Evolutionary conservation across 768 basidiomycete species (phyloP), one percentile per base, ranked within the genome.

Genomic region (Rossbeevera mucosa): DNA sequence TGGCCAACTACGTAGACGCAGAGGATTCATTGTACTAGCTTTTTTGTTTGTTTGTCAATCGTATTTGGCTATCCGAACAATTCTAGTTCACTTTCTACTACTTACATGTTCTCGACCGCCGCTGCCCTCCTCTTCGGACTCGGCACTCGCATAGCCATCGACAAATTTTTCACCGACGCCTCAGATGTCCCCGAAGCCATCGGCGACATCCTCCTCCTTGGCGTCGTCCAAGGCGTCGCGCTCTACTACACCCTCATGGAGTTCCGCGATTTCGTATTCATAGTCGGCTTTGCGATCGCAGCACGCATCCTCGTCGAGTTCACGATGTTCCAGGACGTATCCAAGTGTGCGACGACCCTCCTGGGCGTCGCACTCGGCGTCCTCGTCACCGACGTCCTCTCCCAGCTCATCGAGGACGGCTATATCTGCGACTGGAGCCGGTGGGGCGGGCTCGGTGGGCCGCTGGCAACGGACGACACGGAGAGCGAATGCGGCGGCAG

Each of bases 1-100:
- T 96, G 93, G 88, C 89, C 36, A 91, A 89, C 67, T 93, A 94
- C 65, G 78, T 91, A 47, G 93, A 93, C 67, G 58, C 68, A 41
- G 82, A 80, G 46, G 55, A 60, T 53, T 18, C 29, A 41, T 62
- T 18, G 18, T 33, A 33, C 13, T 50, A 25, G 25, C 14, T 47
- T 44, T 44, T 40, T 25, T 29, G 42, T 40, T 38, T 38, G 36
- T 38, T 18, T 38, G 36, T 38, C n/a, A 6, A 38, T 38, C n/a
- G n/a, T 38, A 38, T 18, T 38, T 36, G 30, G 33, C 33, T 12
- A 16, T 14, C n/a, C n/a, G n/a, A n/a, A n/a, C n/a, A n/a, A n/a
- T n/a, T n/a, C n/a, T n/a, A n/a, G n/a, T n/a, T n/a, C n/a, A 55
- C 55, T 61, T 54, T 60, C 53, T 63, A 53, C 52, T 58, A 60